Conservation (phyloP, 2,329 filamentous ascomycete genomes). For the Colletotrichum gigasporum region DNA sequence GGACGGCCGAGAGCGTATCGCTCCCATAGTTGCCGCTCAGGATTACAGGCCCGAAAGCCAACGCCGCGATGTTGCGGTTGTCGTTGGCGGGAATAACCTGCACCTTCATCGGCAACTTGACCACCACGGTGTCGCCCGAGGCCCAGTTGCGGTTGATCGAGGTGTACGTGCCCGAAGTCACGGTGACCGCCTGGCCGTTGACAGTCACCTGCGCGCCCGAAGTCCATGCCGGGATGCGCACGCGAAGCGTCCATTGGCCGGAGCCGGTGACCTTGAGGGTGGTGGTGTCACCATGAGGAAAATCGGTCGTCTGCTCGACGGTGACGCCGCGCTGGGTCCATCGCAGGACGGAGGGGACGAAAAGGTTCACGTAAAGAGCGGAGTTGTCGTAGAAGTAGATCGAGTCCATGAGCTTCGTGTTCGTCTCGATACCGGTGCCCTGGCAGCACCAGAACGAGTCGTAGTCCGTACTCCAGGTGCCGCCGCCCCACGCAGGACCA, state of each 20-base stretch:
- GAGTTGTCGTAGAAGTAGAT: slow-evolving; percentile 57
- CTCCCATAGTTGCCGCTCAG: slow-evolving; percentile 56
- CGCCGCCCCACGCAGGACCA: slow-evolving; percentile 62
- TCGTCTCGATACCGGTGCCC: slow-evolving; percentile 60
- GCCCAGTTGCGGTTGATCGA: slow-evolving; percentile 51
- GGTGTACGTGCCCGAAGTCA: slow-evolving; percentile 51
- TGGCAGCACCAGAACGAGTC: slow-evolving; percentile 64
- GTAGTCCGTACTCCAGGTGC: slow-evolving; percentile 64
- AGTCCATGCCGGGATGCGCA: slow-evolving; percentile 60
- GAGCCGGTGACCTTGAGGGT: slow-evolving; percentile 47
- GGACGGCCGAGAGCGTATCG: slow-evolving; percentile 35
- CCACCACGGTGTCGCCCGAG: slow-evolving; percentile 50
- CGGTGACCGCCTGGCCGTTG: slow-evolving; percentile 46
- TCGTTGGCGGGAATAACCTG: slow-evolving; percentile 57
- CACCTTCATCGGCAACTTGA: slow-evolving; percentile 57
- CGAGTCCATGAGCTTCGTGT: slow-evolving; percentile 63
- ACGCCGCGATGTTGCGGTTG: slow-evolving; percentile 49
- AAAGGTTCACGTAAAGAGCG: slow-evolving; percentile 59
- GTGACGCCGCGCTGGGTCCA: slow-evolving; percentile 52
- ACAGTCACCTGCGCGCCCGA: slow-evolving; percentile 48
- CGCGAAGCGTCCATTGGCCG: slow-evolving; percentile 44
- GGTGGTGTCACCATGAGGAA: slow-evolving; percentile 50
- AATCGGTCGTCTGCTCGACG: slow-evolving; percentile 53
- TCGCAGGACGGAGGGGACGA: slow-evolving; percentile 53
- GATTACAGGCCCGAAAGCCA: slow-evolving; percentile 57